Evolutionary conservation across 495 filamentous ascomycete species (phyloP), one percentile per base, ranked within the genome.

Genomic region (Bacidia rubella): DNA sequence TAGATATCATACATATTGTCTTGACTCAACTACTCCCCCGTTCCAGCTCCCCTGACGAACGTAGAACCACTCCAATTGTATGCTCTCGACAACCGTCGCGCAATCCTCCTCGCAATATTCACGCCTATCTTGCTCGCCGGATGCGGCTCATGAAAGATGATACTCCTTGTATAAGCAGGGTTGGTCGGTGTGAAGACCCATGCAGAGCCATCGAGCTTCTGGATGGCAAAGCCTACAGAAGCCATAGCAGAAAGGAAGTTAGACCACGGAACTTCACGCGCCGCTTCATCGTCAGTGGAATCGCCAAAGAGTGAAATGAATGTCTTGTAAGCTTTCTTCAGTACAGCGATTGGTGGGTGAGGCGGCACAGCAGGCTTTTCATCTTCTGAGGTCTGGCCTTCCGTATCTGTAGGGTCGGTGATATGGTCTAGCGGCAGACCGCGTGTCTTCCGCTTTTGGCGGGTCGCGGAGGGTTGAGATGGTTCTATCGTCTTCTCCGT

Each of bases 131-230:
- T 79, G 2, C 62, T 60, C 11, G 50, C 57, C 10, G 69, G 71
- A 63, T 76, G 70, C 21, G 75, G 74, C 56, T 79, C 74, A 53
- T 77, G 73, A 41, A 77, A 74, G 43, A 71, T 74, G 39, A 78
- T 74, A n/a, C 66, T 70, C 0, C 70, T 51, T 47, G 66, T 59
- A 20, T 12, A 57, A 7, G 67, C 61, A 54, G 74, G 69, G 66
- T 54, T 11, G 38, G 61, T n/a, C 7, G 72, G 67, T 40, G 54
- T 55, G 54, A 78, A 78, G 20, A 74, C 67, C 76, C 75, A 79
- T 3, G 73, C 68, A 4, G 68, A 73, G 1, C 76, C 75, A 49
- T 77, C 71, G 1, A 78, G 64, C 54, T 78, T 77, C 62, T 72
- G 51, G 0, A 65, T 58, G 0, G 52, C 20, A 47, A 79, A 75